A percentile compares a stretch with the other conserved stretches of the same genome.
phyloP scores from a whole-genome alignment of 2,329 filamentous ascomycete species.

The Pyricularia grisea region DNA sequence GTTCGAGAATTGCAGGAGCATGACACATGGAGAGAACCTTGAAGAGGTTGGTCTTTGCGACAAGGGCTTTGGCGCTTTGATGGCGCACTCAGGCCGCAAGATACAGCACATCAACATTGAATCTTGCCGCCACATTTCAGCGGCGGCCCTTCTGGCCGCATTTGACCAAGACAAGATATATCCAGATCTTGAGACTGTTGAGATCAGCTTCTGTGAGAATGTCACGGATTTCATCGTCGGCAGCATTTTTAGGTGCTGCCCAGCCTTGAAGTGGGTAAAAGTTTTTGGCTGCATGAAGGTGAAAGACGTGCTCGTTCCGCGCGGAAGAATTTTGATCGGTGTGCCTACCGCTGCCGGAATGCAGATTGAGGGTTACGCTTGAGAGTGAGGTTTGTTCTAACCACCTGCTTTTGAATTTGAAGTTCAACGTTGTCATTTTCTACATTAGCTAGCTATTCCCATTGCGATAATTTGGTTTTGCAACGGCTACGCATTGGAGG shows the following conservation, averaged over 20 bases:
- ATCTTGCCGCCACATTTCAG: constrained; percentile 73
- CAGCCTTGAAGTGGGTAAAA: constrained; percentile 47
- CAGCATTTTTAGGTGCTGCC: constrained; percentile 54
- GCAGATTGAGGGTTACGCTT: constrained; percentile 41
- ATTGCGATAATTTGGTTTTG: not conserved
- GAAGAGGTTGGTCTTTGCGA: constrained; percentile 65
- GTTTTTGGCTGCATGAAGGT: constrained; percentile 60
- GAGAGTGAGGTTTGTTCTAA: not conserved
- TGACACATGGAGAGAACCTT: constrained; percentile 35
- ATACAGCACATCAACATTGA: constrained; percentile 67
- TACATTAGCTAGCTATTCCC: not conserved
- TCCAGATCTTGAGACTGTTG: constrained; percentile 58
- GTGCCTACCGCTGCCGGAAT: constrained; percentile 50
- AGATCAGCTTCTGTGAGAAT: constrained; percentile 66
- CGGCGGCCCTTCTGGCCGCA: constrained; percentile 61
- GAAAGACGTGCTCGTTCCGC: constrained; percentile 40
- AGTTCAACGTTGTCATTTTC: not conserved
- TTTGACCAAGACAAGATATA: constrained; percentile 57
- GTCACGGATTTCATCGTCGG: constrained; percentile 58
- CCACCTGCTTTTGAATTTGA: not conserved
- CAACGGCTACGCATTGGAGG: not conserved
- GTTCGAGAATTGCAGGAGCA: constrained; percentile 62
- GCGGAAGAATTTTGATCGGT: constrained; percentile 46
- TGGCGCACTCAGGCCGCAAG: constrained; percentile 66
- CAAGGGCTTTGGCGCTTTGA: constrained; percentile 67